Evolutionary conservation across 2,329 filamentous ascomycete species (phyloP), one percentile per base, ranked within the genome.

Genomic region (Stylonectria norvegica): DNA sequence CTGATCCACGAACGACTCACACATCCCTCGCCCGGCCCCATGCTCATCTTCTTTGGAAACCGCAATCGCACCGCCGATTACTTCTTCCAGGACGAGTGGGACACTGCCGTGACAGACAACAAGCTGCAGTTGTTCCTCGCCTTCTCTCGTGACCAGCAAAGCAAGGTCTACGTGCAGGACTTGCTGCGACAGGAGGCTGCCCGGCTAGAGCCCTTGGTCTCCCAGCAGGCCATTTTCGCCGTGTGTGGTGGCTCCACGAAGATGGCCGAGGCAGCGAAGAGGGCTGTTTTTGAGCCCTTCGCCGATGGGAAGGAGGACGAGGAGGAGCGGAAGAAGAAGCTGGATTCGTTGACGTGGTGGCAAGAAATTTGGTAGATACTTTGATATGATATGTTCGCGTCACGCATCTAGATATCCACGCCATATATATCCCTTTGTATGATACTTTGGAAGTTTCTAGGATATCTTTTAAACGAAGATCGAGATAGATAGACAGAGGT

Each of bases 21-120:
- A 0, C 49, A 63, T 18, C 33, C 48, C 12, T 19, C 40, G 3
- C 36, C 45, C 5, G 53, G 69, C 4, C 67, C 70, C 0, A 73
- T 73, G 3, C 53, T 87, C 1, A 71, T 98, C 2, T 84, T 97
- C 63, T 97, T 89, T 51, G 93, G 93, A 9, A 89, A 86, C 49
- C 82, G 93, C 20, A 94, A 87, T 55, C 66, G 71, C 9, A 55
- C 68, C 0, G 78, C 83, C 0, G 93, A 98, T 61, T 96, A 79
- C 65, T 90, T 89, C 66, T 98, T 93, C 61, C 64, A 71, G 5
- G 63, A 82, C 0, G 90, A 97, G 47, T 96, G 89, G 89, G 56
- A 67, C 2, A 28, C 40, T 9, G 43, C 58, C 1, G 50, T 48
- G 2, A 31, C 35, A 4, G 46, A 47, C 2, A 51, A 38, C 2